These are phyloP conservation scores for Dactylis glomerata DNA, from an alignment of 176 grass and related monocot species.

Conservation along the genomic window DNA sequence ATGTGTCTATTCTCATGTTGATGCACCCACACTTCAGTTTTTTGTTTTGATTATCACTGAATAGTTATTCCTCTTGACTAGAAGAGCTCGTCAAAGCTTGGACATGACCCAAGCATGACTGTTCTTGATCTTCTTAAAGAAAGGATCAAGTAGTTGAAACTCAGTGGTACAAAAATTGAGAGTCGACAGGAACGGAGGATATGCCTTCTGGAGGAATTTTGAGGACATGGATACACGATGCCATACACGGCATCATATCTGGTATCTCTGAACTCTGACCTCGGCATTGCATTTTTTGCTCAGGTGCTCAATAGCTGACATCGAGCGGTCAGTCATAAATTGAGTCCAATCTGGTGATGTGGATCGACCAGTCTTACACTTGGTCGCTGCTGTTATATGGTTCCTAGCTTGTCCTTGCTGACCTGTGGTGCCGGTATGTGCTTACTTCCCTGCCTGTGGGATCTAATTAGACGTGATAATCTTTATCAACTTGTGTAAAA, in stretches of 20 bases:
- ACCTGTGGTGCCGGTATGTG: too few relatives aligned
- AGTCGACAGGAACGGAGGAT: too few relatives aligned
- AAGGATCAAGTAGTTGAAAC: too few relatives aligned
- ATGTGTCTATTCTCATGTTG: too few relatives aligned
- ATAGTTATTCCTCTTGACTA: neutral
- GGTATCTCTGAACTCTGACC: neutral
- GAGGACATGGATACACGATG: neutral
- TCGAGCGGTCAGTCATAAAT: neutral
- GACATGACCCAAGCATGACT: neutral
- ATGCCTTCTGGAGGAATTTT: neutral
- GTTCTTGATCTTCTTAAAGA: too few relatives aligned
- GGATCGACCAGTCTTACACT: neutral
- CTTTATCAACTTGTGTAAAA: too few relatives aligned
- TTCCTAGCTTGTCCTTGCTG: neutral
- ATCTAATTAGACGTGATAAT: too few relatives aligned
- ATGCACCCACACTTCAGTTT: too few relatives aligned
- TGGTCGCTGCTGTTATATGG: neutral
- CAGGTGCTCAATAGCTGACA: neutral
- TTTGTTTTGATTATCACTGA: too few relatives aligned
- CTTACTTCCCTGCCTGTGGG: neutral
- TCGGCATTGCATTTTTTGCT: neutral
- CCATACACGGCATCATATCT: neutral
- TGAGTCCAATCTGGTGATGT: neutral
- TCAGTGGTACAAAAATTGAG: too few relatives aligned
- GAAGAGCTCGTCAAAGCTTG: neutral